Evolutionary conservation across 2,329 filamentous ascomycete genomes (phyloP), one percentile per base, ranked within the genome.

Genomic region (Fusarium hainanense): DNA sequence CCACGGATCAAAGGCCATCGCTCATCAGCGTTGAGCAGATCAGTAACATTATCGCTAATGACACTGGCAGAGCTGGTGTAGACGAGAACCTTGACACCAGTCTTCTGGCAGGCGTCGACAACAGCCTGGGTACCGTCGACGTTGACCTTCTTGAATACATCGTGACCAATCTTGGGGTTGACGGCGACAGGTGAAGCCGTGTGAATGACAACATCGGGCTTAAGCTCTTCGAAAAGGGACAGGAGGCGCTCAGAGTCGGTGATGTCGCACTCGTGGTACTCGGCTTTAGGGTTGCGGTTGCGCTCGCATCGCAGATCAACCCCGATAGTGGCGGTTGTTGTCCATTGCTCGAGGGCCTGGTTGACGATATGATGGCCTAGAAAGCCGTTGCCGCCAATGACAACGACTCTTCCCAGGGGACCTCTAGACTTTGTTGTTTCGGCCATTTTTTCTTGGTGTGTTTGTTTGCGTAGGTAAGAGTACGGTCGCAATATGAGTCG

Each of bases 11-110:
- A 86, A 28, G 93, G 93, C 86, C 92, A 93, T 48, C 87, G 84
- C 84, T 98, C 95, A 79, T 94, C 91, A 70, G 93, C 93, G 78
- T 97, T 94, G 78, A 90, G 87, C 78, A 97, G 87, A 78, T 97
- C 92, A 65, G 83, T 88, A 66, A 86, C 84, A 73, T 94, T 94
- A 81, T 98, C 94, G 77, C 92, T 91, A 69, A 97, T 85, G 66
- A 97, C 91, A 65, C 93, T 97, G 55, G 93, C 92, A 56, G 92
- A 96, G 79, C 92, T 96, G 20, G 95, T 98, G 81, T 95, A 97
- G 48, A 98, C 93, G 69, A 98, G 89, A 1, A 88, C 92, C 81
- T 90, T 93, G 75, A 95, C 93, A 67, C 87, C 90, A 40, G 87
- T 86, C 71, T 87, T 84, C 76, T 87, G 87, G 73, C 92, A 92